A percentile compares a stretch with the other conserved stretches of the same genome.
Conservation (phyloP, 2,329 filamentous ascomycete genomes). For the Trichoderma brevicompactum region DNA sequence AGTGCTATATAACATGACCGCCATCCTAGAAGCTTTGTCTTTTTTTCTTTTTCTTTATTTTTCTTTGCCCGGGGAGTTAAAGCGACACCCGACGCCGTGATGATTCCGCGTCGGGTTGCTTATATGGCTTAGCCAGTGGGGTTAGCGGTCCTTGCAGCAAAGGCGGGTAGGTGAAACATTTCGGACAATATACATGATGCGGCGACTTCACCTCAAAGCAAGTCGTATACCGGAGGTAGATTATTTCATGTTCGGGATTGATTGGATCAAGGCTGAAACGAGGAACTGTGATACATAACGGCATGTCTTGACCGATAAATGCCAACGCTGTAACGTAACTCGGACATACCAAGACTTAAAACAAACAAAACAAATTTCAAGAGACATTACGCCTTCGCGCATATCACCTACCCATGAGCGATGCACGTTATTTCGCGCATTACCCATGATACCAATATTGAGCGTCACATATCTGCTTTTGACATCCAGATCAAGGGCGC, state of each 20-base stretch:
- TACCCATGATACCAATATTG: neutral
- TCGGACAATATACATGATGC: neutral
- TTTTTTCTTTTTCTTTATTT: too few relatives aligned
- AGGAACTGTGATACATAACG: too few relatives aligned
- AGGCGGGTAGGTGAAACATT: neutral
- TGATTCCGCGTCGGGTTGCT: neutral
- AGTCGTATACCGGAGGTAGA: too few relatives aligned
- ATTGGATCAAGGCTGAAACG: too few relatives aligned
- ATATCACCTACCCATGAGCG: too few relatives aligned
- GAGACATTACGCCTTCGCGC: too few relatives aligned
- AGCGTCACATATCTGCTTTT: neutral
- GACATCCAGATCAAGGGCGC: neutral
- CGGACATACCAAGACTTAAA: too few relatives aligned
- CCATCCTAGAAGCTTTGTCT: neutral
- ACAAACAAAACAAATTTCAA: too few relatives aligned
- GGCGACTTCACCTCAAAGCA: neutral
- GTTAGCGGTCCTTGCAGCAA: neutral
- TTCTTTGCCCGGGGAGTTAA: constrained; percentile 13
- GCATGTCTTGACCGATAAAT: too few relatives aligned
- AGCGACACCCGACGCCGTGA: neutral
- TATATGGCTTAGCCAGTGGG: neutral
- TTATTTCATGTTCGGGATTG: too few relatives aligned
- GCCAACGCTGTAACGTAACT: too few relatives aligned
- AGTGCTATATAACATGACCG: neutral
- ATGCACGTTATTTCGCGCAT: neutral